phyloP scores from a whole-genome alignment of 2,329 filamentous ascomycete genomes.

The Alternaria dauci region DNA sequence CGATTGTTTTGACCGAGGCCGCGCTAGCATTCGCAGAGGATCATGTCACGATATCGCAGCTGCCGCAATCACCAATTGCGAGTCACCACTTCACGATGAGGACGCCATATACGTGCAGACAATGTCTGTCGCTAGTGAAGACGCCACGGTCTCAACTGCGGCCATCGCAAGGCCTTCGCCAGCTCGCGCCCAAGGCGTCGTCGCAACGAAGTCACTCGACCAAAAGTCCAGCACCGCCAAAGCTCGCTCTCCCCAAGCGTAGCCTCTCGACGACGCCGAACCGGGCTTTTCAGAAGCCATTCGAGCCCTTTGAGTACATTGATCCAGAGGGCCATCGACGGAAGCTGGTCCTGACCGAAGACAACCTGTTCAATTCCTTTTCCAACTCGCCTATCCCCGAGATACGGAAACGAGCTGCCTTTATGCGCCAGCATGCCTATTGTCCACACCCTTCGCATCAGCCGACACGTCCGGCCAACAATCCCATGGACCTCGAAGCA shows the following conservation, averaged over 20 bases:
- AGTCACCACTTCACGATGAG: conserved; percentile 44
- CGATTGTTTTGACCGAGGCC: conserved; percentile 20
- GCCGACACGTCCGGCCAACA: conserved; percentile 72
- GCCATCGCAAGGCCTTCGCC: conserved; percentile 31
- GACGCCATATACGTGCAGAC: conserved; percentile 52
- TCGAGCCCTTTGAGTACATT: conserved; percentile 48
- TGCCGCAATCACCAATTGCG: conserved; percentile 15
- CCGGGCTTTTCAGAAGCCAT: conserved; percentile 38
- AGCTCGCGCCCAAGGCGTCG: conserved; percentile 33
- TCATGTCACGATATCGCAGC: conserved; percentile 23
- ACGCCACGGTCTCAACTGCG: conserved; percentile 39
- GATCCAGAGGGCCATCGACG: conserved; percentile 46
- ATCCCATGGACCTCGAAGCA: conserved; percentile 70
- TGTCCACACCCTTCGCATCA: conserved; percentile 91
- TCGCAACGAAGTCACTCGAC: conserved; percentile 45
- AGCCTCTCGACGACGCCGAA: conserved; percentile 43
- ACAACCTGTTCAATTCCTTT: conserved; percentile 94
- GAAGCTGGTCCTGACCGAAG: conserved; percentile 64
- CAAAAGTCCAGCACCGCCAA: conserved; percentile 37
- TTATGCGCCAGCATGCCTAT: conserved; percentile 91
- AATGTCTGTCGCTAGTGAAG: conserved; percentile 49
- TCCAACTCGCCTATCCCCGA: conserved; percentile 86
- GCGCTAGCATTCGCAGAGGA: conserved; percentile 24
- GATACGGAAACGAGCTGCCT: conserved; percentile 86
- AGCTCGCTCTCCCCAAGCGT: conserved; percentile 38